phyloP scores from a whole-genome alignment of 163 green algal genomes.

The Prototheca stagnorum region DNA sequence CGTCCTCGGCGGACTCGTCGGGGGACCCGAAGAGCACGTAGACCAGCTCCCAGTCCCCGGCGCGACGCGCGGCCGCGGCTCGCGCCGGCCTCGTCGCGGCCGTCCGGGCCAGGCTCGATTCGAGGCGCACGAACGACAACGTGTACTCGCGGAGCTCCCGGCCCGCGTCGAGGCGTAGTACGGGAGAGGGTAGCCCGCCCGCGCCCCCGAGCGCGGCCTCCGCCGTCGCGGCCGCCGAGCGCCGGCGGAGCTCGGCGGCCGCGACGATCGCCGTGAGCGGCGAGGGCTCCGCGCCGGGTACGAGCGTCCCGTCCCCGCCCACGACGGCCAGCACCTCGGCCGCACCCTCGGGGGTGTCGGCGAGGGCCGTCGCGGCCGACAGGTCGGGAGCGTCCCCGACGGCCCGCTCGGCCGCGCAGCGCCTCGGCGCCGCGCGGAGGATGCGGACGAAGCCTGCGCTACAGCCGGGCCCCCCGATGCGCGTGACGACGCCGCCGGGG shows the following conservation, averaged over 20 bases:
- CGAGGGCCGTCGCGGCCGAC: not conserved
- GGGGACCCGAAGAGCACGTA: constrained; percentile 35
- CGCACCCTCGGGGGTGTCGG: not conserved
- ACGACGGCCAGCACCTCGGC: not conserved
- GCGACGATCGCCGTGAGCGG: too few relatives aligned
- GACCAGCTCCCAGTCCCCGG: constrained; percentile 41
- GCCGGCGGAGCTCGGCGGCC: not conserved
- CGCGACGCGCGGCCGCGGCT: constrained; percentile 10
- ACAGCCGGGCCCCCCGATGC: not conserved
- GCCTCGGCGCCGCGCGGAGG: constrained; percentile 3
- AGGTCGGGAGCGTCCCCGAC: not conserved
- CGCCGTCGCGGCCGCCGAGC: constrained; percentile 9
- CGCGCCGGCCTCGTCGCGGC: not conserved
- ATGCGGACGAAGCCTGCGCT: not conserved
- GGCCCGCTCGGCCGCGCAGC: constrained; percentile 1
- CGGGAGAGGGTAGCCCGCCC: constrained; percentile 6
- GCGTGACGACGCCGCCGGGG: constrained; percentile 28
- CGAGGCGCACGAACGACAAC: too few relatives aligned
- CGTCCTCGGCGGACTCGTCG: constrained; percentile 4
- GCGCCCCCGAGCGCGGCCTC: constrained; percentile 4
- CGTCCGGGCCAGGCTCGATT: too few relatives aligned
- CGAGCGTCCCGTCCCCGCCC: not conserved
- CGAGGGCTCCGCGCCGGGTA: too few relatives aligned
- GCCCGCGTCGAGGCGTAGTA: constrained; percentile 1
- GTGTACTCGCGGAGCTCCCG: not conserved